Evolutionary conservation across 371 early-diverging fungal genomes (phyloP).

Genomic region (Amoeboaphelidium protococcarum): DNA sequence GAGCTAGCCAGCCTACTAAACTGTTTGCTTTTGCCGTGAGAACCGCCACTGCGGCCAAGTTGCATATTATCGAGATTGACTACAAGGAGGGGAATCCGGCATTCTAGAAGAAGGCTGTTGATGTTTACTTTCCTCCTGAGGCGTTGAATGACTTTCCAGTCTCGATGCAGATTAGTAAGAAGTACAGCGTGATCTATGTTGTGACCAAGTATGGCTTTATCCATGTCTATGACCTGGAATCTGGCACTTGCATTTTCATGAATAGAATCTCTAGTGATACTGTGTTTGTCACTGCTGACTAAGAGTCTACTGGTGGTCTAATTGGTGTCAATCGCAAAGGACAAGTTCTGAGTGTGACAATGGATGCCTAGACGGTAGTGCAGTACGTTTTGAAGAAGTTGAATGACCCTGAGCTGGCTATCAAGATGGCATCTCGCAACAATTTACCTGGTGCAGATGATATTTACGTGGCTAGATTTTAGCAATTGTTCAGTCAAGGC

Average conservation of each 20-base stretch:
- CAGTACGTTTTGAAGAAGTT: slow-evolving; percentile 61
- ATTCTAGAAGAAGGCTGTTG: slow-evolving; percentile 69
- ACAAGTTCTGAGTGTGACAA: slow-evolving; percentile 70
- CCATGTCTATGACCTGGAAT: slow-evolving; percentile 80
- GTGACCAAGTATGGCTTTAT: slow-evolving; percentile 94
- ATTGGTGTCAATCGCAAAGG: slow-evolving; percentile 90
- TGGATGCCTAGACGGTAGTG: slow-evolving; percentile 63
- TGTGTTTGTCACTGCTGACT: slow-evolving; percentile 85
- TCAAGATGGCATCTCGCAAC: slow-evolving; percentile 60
- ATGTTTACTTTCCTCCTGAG: slow-evolving; percentile 84
- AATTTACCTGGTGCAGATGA: slow-evolving; percentile 87
- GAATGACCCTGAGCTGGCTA: slow-evolving; percentile 64
- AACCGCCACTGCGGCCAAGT: slow-evolving; percentile 32
- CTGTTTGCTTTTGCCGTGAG: slow-evolving; percentile 81
- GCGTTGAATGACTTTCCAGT: slow-evolving; percentile 85
- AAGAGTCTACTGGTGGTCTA: slow-evolving; percentile 53
- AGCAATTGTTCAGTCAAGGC: slow-evolving; percentile 44
- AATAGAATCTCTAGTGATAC: slow-evolving; percentile 89
- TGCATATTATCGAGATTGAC: slow-evolving; percentile 88
- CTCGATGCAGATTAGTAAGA: slow-evolving; percentile 73
- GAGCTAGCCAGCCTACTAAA: slow-evolving; percentile 38
- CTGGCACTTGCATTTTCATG: slow-evolving; percentile 75
- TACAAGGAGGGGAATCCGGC: slow-evolving; percentile 68
- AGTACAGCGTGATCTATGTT: slow-evolving; percentile 69
- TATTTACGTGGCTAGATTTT: slow-evolving; percentile 62